Base-by-base conservation (phyloP, 306 rosid species). In the Begonia loranthoides region DNA sequence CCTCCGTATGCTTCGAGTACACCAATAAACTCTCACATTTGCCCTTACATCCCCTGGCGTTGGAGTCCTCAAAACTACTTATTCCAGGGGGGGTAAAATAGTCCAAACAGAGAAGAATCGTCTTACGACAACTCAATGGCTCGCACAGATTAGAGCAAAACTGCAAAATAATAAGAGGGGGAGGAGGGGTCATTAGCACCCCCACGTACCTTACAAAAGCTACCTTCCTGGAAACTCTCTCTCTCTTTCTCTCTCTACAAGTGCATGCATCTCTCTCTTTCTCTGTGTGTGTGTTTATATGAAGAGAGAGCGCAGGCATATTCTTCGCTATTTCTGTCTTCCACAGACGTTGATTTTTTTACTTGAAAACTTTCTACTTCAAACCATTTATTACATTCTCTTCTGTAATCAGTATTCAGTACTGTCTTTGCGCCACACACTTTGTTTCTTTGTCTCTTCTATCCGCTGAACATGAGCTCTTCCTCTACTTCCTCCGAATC, bases 171-270 rank as follows among this genome's bases (percentile, higher is more conserved):
- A 10, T 4, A 10, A 57, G 0, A 49, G 19, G 6, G 10, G 15
- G 1, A 53, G 17, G 63, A 45, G 64, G 49, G 50, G 15, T 40
- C 41, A 64, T 53, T 62, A 63, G 66, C 41, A 47, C 36, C 70
- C 69, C 70, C 56, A 52, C 74, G 65, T 41, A 67, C 65, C 63
- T 67, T 63, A 68, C 77, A 81, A 45, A 68, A 24, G 59, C 81
- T 70, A 66, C 38, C 79, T 86, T 81, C 93, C 63, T 66, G 79
- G 95, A 86, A 81, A 54, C 60, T 64, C 61, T 81, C 66, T 19
- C 46, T 5, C 2, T 10, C 49, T 28, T 8, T 52, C n/a, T n/a
- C 3, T 16, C 49, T 15, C 15, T 15, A 9, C 64, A 38, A 9
- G 67, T 73, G 46, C 87, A 74, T 72, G 80, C 60, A 67, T 48